Percentiles rank a stretch among this genome's conserved stretches.
These are phyloP conservation scores for Leishmania arabica DNA, from an alignment of 208 protist genomes.

Conservation along the genomic window DNA sequence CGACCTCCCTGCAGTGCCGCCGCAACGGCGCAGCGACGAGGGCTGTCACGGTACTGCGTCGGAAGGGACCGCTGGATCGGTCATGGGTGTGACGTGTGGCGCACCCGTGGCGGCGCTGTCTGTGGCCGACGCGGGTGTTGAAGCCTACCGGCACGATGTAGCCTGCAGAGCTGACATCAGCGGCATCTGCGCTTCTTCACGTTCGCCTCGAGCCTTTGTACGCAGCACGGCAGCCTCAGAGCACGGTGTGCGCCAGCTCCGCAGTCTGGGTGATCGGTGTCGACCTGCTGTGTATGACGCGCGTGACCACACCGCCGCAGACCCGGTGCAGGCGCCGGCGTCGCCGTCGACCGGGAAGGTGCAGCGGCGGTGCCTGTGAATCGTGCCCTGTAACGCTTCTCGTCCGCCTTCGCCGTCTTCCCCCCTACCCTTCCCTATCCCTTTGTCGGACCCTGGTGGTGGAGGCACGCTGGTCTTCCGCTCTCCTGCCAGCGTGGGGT, in stretches of 20 bases:
- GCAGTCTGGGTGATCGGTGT: background rate
- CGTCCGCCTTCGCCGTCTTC: too few relatives aligned
- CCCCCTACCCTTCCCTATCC: background rate
- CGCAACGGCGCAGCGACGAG: background rate
- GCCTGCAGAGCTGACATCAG: background rate
- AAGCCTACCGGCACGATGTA: background rate
- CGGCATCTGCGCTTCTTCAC: background rate
- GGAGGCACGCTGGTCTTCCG: background rate
- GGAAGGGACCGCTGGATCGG: background rate
- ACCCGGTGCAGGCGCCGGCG: background rate
- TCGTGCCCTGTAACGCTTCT: too few relatives aligned
- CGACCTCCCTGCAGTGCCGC: background rate
- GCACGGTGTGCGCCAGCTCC: background rate
- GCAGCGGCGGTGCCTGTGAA: too few relatives aligned
- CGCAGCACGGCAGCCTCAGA: background rate
- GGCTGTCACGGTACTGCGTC: background rate
- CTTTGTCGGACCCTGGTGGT: background rate
- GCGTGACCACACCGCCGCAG: slow-evolving; percentile 9
- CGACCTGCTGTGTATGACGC: slow-evolving; percentile 15
- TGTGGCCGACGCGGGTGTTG: background rate
- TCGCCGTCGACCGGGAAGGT: slow-evolving; percentile 9
- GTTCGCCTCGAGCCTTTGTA: background rate
- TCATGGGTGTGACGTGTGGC: background rate
- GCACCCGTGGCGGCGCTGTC: background rate
- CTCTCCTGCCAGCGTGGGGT: too few relatives aligned